Conservation (phyloP, 129 eudicot species). For the Flaveria sonorensis region DNA sequence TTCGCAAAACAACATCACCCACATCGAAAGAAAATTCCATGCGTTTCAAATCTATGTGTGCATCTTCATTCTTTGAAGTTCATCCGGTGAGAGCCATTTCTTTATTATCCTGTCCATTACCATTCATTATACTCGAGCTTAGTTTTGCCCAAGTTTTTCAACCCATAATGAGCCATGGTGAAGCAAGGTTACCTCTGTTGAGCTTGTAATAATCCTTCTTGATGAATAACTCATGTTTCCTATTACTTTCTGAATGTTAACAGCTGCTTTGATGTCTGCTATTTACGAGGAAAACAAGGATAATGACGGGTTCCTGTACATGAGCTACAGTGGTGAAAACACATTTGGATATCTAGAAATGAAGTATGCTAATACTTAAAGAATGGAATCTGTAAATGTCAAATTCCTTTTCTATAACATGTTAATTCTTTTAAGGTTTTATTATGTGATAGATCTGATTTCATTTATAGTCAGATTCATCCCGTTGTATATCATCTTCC, state of each 20-base stretch:
- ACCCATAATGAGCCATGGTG: no score
- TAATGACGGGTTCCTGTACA: conserved; percentile 82
- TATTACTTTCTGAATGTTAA: neutral
- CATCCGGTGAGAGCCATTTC: no score
- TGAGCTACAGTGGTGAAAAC: conserved; percentile 79
- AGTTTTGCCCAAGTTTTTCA: no score
- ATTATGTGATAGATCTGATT: neutral
- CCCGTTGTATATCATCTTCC: no score
- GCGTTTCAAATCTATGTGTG: no score
- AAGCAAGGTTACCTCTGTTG: no score
- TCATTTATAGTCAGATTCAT: neutral
- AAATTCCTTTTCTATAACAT: conserved; percentile 17
- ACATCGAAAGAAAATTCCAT: no score
- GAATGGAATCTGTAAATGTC: conserved; percentile 24
- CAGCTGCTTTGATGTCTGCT: conserved; percentile 81
- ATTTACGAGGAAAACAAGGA: conserved; percentile 74
- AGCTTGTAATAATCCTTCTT: no score
- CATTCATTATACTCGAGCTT: no score
- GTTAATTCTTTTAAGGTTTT: neutral
- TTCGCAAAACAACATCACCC: no score
- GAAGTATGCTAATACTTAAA: conserved; percentile 1
- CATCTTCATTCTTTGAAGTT: no score
- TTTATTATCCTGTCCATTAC: no score
- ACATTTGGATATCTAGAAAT: conserved; percentile 54
- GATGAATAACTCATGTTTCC: neutral